Evolutionary conservation across 2,329 filamentous ascomycete species (phyloP).

Genomic region (Fusarium sp.): DNA sequence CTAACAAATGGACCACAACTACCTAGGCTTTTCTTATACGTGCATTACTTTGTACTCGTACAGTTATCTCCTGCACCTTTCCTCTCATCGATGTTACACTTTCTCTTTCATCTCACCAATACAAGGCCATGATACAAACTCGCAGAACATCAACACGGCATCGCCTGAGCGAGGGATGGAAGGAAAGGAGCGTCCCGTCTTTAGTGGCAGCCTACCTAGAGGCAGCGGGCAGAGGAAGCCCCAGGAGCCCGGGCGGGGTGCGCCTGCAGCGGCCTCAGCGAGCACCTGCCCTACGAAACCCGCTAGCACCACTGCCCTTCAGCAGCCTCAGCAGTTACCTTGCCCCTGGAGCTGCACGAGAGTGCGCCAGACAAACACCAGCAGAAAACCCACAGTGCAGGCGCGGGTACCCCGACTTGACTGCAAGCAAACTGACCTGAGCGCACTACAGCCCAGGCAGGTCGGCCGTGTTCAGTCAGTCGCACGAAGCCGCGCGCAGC

Average conservation of each 20-base stretch:
- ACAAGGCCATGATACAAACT: neutral
- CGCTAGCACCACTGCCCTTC: conserved; percentile 13
- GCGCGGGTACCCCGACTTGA: conserved; percentile 21
- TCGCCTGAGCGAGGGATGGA: neutral
- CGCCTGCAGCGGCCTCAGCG: conserved; percentile 24
- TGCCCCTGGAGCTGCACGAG: conserved; percentile 18
- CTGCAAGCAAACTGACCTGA: conserved; percentile 22
- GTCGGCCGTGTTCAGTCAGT: conserved; percentile 34
- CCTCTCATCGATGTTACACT: neutral
- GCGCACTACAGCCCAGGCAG: neutral
- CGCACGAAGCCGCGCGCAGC: conserved; percentile 38
- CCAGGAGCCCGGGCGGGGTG: neutral
- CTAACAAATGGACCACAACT: neutral
- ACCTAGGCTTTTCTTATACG: neutral
- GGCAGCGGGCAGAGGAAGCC: neutral
- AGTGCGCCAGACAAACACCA: conserved; percentile 8
- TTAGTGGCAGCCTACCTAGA: neutral
- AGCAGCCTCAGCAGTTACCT: conserved; percentile 18
- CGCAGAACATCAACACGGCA: neutral
- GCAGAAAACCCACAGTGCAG: conserved; percentile 26
- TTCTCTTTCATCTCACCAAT: neutral
- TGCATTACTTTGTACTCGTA: neutral
- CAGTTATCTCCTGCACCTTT: neutral
- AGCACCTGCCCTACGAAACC: conserved; percentile 11
- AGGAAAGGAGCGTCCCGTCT: neutral